Percentiles rank a stretch among this genome's conserved stretches.
phyloP scores from a whole-genome alignment of 306 rosid species.

The Pachyrhizus erosus region DNA sequence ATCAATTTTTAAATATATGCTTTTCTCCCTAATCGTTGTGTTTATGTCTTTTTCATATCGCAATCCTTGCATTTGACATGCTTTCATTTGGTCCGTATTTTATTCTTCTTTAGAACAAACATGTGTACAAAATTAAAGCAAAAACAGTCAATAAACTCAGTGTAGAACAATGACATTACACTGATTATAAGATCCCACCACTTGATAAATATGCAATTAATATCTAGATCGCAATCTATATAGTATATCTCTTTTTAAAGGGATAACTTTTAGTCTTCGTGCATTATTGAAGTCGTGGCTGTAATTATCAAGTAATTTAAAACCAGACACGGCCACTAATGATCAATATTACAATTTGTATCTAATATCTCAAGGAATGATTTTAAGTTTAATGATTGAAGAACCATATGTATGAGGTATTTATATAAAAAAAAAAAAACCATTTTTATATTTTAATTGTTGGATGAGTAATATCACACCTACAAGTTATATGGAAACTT shows the following conservation, averaged over 20 bases:
- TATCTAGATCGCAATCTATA: slow-evolving; percentile 22
- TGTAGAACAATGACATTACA: slow-evolving; percentile 7
- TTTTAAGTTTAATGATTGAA: background rate
- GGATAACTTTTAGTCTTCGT: background rate
- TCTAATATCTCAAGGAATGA: background rate
- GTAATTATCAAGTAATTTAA: background rate
- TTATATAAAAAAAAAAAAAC: too few relatives aligned
- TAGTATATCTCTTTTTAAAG: background rate
- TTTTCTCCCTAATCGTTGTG: background rate
- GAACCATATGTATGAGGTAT: background rate
- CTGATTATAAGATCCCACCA: slow-evolving; percentile 26
- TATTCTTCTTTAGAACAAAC: background rate
- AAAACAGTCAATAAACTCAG: background rate
- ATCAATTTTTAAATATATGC: background rate
- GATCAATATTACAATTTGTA: background rate
- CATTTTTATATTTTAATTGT: background rate
- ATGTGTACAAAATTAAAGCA: background rate
- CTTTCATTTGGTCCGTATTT: background rate
- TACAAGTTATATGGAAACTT: background rate
- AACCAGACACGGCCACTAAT: background rate
- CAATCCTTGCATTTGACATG: background rate
- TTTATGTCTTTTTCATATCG: background rate
- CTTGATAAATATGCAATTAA: background rate
- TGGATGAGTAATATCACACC: background rate
- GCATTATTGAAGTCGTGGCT: slow-evolving; percentile 26